Evolutionary conservation across 129 eudicot species (phyloP).

Genomic region (Escallonia rubra): DNA sequence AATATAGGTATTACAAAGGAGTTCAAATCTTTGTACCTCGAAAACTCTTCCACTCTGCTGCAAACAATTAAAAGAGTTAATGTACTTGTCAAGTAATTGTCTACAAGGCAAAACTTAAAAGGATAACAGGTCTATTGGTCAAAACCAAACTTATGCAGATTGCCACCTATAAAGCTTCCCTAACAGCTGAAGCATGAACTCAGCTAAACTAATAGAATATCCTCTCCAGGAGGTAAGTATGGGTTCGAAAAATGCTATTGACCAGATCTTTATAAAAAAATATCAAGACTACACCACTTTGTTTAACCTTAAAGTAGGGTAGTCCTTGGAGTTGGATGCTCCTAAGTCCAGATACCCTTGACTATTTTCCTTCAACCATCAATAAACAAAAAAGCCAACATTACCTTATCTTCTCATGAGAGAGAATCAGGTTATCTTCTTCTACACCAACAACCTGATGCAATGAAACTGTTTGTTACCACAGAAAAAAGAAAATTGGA

Average conservation of each 20-base stretch:
- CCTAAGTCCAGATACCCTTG: not conserved
- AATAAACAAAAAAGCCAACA: constrained; percentile 5
- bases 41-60: constrained; percentile 87
- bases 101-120: not conserved
- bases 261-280: not conserved
- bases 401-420: constrained; percentile 90
- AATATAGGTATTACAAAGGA: too few relatives aligned
- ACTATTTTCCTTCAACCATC: constrained; percentile 2
- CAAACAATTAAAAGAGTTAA: constrained; percentile 18
- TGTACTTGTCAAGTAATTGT: constrained; percentile 6
- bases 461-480: constrained; percentile 12
- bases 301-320: not conserved
- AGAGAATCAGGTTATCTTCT: constrained; percentile 76
- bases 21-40: constrained; percentile 44
- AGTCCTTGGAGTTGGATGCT: not conserved
- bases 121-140: too few relatives aligned
- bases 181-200: too few relatives aligned
- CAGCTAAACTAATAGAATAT: too few relatives aligned
- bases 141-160: too few relatives aligned
- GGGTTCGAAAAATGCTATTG: not conserved
- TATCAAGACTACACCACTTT: not conserved
- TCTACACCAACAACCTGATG: constrained; percentile 73
- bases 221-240: too few relatives aligned
- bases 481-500: not conserved
- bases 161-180: too few relatives aligned